Evolutionary conservation across 2,329 filamentous ascomycete species (phyloP), one percentile per base, ranked within the genome.

Genomic region (Gaeumannomyces sp.): DNA sequence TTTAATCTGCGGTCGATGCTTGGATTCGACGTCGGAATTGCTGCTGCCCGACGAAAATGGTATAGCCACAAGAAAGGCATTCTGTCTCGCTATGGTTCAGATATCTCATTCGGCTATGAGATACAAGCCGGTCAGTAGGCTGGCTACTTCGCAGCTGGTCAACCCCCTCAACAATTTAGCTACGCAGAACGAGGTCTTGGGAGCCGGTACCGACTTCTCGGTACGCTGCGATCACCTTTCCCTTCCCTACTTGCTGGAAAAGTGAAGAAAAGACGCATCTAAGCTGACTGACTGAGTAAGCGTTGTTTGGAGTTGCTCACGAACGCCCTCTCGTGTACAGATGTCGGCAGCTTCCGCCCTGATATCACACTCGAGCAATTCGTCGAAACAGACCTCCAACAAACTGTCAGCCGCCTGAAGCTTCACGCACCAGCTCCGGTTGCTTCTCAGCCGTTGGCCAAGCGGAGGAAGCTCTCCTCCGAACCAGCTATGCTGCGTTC

Each of bases 111-210:
- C 67, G 22, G 66, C 70, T 5, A 63, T 65, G 33, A 64, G 66
- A 10, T 69, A 72, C 63, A 71, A 66, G 31, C 70, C 73, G 11
- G 69, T 70, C n/a, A 67, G 70, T 5, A 67, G 69, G 59, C 69
- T 74, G 14, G 63, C 71, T 45, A 62, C 66, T 11, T 71, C 70
- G 10, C 70, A 70, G 28, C 60, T 75, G 16, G 63, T 73, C 13
- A 62, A 64, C 22, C 65, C 62, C 11, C 64, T 69, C 13, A 66
- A 67, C 22, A 64, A 63, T 4, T 58, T 72, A n/a, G 62, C 65
- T 1, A 62, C 66, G 1, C 67, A 70, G 25, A 66, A 70, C 28
- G 28, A 65, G 27, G 33, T 65, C 10, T 33, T 71, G 27, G 68
- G 69, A 5, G 10, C 60, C 16, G 69, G 66, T 0, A 70, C 71